A percentile compares a stretch with the other conserved stretches of the same genome.
Conservation (phyloP, 2,329 filamentous ascomycete genomes). For the Dactylonectria estremocensis region DNA sequence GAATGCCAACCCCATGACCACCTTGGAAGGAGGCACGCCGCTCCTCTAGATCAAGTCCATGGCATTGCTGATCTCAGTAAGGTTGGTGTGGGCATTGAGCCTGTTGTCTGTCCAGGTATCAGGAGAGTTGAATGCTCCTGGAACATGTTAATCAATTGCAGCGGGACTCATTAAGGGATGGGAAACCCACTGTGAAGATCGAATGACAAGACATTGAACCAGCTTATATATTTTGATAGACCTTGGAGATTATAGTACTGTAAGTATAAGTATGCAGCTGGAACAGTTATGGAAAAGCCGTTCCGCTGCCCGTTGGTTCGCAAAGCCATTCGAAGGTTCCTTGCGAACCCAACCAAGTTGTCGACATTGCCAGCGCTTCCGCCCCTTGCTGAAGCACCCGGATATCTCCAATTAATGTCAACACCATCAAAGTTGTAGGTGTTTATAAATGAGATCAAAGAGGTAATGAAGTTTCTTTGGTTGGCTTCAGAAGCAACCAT, state of each 20-base stretch:
- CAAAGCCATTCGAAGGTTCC: not conserved
- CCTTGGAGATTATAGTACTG: constrained; percentile 26
- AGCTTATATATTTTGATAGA: constrained; percentile 40
- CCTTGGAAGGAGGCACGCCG: not conserved
- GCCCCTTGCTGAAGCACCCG: constrained; percentile 54
- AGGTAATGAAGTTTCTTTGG: constrained; percentile 18
- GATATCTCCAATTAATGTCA: constrained; percentile 46
- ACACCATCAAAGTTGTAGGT: constrained; percentile 41
- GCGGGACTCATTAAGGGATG: not conserved
- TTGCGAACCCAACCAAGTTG: constrained; percentile 50
- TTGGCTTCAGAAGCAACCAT: constrained; percentile 9
- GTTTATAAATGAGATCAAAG: constrained; percentile 32
- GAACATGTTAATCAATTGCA: not conserved
- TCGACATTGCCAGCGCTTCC: constrained; percentile 54
- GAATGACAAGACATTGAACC: constrained; percentile 45
- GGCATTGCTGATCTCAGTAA: constrained; percentile 22
- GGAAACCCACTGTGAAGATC: constrained; percentile 31
- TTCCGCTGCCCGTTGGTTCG: constrained; percentile 38
- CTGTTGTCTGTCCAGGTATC: constrained; percentile 2
- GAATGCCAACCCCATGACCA: constrained; percentile 17
- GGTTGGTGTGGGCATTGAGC: constrained; percentile 35
- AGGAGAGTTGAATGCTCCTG: constrained; percentile 2
- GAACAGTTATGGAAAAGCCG: constrained; percentile 29
- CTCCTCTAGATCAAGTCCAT: constrained; percentile 30
- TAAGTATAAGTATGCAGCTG: constrained; percentile 48